These are phyloP conservation scores for Pseudopyrenochaeta lycopersici DNA, from an alignment of 2,329 filamentous ascomycete genomes.

Conservation along the genomic window DNA sequence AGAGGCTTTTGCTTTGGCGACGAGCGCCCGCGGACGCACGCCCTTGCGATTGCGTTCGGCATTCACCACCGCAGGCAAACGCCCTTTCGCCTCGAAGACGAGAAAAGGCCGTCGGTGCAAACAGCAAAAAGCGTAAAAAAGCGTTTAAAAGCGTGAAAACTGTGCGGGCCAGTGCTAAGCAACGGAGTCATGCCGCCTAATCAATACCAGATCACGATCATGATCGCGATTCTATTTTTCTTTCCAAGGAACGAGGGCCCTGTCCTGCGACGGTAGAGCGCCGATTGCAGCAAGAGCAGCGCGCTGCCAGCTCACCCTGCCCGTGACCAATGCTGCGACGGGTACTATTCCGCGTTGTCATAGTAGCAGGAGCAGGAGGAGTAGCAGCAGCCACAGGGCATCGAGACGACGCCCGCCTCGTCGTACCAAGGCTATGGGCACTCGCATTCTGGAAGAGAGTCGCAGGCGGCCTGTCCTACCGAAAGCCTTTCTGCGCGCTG, in stretches of 20 bases:
- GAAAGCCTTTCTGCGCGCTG: not conserved
- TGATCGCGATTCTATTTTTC: too few relatives aligned
- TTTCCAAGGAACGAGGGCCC: not conserved
- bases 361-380: conserved; percentile 8
- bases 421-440: not conserved
- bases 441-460: not conserved
- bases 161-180: conserved; percentile 14
- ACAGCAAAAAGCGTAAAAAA: not conserved
- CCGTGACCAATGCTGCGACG: not conserved
- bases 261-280: not conserved
- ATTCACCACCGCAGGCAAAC: too few relatives aligned
- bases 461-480: not conserved
- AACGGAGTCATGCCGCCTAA: conserved; percentile 19
- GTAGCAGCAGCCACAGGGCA: conserved; percentile 1
- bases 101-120: too few relatives aligned
- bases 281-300: not conserved
- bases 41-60: not conserved
- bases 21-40: not conserved
- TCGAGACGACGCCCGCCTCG: not conserved
- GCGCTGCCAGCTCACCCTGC: not conserved
- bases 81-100: not conserved
- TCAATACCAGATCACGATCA: not conserved
- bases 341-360: not conserved
- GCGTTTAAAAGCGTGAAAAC: conserved; percentile 3
- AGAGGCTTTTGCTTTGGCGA: conserved; percentile 5